Evolutionary conservation across 1,284 basidiomycete species (phyloP), one percentile per base, ranked within the genome.

Genomic region (Anthracocystis panici-leucophaei): DNA sequence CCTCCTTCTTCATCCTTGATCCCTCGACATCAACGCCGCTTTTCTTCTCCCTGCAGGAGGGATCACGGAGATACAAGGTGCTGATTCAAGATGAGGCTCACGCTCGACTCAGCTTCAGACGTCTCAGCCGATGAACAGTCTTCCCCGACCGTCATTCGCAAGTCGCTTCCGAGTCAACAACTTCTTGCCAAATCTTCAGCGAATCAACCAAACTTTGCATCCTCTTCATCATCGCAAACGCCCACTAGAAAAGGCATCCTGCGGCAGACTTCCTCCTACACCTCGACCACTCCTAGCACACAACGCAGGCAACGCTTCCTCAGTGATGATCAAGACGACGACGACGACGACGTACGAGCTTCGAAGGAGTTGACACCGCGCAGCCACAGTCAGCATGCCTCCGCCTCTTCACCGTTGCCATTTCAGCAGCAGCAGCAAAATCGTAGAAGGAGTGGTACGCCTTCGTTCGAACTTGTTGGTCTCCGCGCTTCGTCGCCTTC

Each of bases 401-500:
- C 68, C 16, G 21, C 42, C 3, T 27, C 27, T 16, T 51, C 51
- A 2, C 25, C 46, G 8, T 35, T 48, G 2, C 55, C 63, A 5
- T 58, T 62, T 14, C 69, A 66, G 23, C 58, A 67, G 20, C 69
- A 66, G 23, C 58, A 67, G 20, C 67, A 44, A 5, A 29, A 27
- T 16, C 57, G 65, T 18, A 52, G 64, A 27, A 48, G 65, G 7
- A 67, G 67, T 25, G 51, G 50, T 11, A 75, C 73, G 0, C 67
- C 73, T 3, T 65, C 67, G 3, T 75, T 71, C 21, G 67, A 75
- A 40, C 60, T 67, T 10, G 73, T 75, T 12, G 73, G 67, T n/a
- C 18, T 64, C 18, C 42, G 67, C 11, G 55, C 67, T 9, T 12
- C 51, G 8, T 70, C 72, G 20, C 41, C 67, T 29, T 57, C 38